These are phyloP conservation scores for Crithidia mellificae DNA, from an alignment of 208 protist species.

Conservation along the genomic window DNA sequence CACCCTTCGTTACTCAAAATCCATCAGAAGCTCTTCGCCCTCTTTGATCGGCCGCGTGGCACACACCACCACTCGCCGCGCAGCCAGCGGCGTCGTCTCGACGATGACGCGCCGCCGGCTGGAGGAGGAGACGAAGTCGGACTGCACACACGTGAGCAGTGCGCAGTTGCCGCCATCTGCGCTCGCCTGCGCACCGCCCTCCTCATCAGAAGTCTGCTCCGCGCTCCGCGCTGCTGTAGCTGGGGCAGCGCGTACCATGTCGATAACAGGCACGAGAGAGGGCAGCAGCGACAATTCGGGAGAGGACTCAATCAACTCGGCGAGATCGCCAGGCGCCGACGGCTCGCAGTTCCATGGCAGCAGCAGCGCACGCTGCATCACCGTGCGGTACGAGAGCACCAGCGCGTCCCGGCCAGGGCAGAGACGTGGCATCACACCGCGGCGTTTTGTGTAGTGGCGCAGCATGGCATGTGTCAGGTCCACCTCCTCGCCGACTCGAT, in stretches of 20 bases:
- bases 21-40: slow-evolving; percentile 72
- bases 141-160: slow-evolving; percentile 75
- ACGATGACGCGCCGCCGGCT: slow-evolving; percentile 62
- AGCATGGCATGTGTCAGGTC: slow-evolving; percentile 42
- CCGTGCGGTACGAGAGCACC: slow-evolving; percentile 44
- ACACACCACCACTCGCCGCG: slow-evolving; percentile 71
- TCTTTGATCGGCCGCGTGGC: slow-evolving; percentile 61
- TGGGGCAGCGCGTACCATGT: slow-evolving; percentile 51
- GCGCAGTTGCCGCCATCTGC: slow-evolving; percentile 62
- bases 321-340: slow-evolving; percentile 70
- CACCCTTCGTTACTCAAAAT: slow-evolving; percentile 50
- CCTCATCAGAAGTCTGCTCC: neutral
- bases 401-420: slow-evolving; percentile 46
- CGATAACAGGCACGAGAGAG: slow-evolving; percentile 78
- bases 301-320: slow-evolving; percentile 53
- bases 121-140: slow-evolving; percentile 63
- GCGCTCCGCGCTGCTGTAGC: neutral
- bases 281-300: slow-evolving; percentile 63
- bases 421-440: slow-evolving; percentile 8
- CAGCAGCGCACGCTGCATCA: slow-evolving; percentile 65
- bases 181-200: neutral
- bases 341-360: slow-evolving; percentile 70
- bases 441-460: slow-evolving; percentile 41
- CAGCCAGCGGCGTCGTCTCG: slow-evolving; percentile 51
- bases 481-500: slow-evolving; percentile 28